Evolutionary conservation across 2,329 filamentous ascomycete species (phyloP).

Genomic region (Fusarium drepaniforme): DNA sequence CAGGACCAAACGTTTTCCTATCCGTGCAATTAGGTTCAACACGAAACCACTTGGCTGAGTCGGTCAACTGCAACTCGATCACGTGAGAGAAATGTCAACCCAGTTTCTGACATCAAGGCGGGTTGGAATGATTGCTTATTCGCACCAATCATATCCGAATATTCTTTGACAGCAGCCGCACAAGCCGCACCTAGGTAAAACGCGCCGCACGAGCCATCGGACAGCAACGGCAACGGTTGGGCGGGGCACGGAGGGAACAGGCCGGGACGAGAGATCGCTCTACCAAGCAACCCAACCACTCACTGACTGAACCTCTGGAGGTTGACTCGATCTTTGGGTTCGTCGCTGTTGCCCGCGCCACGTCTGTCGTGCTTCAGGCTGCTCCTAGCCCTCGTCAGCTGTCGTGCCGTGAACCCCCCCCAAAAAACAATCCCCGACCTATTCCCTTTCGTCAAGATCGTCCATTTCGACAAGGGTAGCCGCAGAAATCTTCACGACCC

Average conservation of each 20-base stretch:
- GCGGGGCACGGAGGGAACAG: slow-evolving; percentile 36
- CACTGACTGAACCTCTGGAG: slow-evolving; percentile 25
- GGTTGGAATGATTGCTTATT: slow-evolving; percentile 11
- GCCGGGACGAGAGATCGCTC: slow-evolving; percentile 33
- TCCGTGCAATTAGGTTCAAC: background rate
- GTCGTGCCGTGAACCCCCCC: background rate
- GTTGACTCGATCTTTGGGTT: slow-evolving; percentile 31
- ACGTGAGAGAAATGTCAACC: slow-evolving; percentile 21
- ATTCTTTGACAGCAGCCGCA: slow-evolving; percentile 32
- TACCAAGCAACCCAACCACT: slow-evolving; percentile 10
- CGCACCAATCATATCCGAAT: slow-evolving; percentile 35
- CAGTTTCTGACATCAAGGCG: background rate
- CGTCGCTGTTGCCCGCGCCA: slow-evolving; percentile 15
- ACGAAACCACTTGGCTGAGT: background rate
- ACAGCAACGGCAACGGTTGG: slow-evolving; percentile 22
- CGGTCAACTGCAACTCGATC: background rate
- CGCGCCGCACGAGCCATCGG: slow-evolving; percentile 24
- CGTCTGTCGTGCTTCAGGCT: slow-evolving; percentile 4
- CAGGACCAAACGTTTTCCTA: background rate
- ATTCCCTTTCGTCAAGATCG: slow-evolving; percentile 1
- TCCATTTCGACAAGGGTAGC: slow-evolving; percentile 5
- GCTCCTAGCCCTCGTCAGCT: slow-evolving; percentile 5
- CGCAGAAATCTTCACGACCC: slow-evolving; percentile 27
- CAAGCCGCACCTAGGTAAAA: slow-evolving; percentile 20
- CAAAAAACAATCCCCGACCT: background rate